Base-by-base conservation (phyloP, 2,329 filamentous ascomycete genomes). In the Calonectria pseudoreteaudii region DNA sequence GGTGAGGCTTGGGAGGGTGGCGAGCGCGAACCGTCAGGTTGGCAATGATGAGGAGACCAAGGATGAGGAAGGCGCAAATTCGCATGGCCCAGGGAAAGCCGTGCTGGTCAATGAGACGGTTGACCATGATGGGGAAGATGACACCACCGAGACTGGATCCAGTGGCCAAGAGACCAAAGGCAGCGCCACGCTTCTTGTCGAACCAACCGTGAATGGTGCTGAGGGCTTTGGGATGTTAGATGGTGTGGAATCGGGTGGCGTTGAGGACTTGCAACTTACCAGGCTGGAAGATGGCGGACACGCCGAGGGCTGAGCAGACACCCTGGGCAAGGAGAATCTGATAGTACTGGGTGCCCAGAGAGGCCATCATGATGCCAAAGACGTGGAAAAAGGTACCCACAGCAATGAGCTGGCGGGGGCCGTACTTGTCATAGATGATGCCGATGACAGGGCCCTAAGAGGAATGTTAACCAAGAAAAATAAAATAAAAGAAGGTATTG, bases 311-410 rank as follows among this genome's bases (percentile, higher is more conserved):
- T 8, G 82, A 84, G 68, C 82, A 85, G 0, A 86, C 77, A 1
- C 84, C 83, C 67, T 87, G 86, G 0, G 84, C 80, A 0, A 87
- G 75, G 7, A 87, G 77, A n/a, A 87, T 83, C 50, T 87, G 86
- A 56, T 84, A 86, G 74, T 86, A 87, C 30, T 85, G 66, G 0
- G 73, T 82, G 3, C 80, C 79, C 14, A 93, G 81, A 6, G 87
- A 89, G 0, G 90, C 87, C 90, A 93, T 92, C 90, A 93, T 92
- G 2, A 93, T 79, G 4, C 90, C 89, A 67, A 93, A 89, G 13
- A 93, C 87, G 69, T 92, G 89, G 28, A 91, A 80, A 60, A 92
- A 84, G 0, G 87, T 88, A 8, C 91, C 91, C 20, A 83, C 78
- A 0, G 90, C 53, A 0, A 93, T 80, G 0, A 94, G 84, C 49